Evolutionary conservation across 768 basidiomycete genomes (phyloP), one percentile per base, ranked within the genome.

Genomic region (Rhodocollybia butyracea): DNA sequence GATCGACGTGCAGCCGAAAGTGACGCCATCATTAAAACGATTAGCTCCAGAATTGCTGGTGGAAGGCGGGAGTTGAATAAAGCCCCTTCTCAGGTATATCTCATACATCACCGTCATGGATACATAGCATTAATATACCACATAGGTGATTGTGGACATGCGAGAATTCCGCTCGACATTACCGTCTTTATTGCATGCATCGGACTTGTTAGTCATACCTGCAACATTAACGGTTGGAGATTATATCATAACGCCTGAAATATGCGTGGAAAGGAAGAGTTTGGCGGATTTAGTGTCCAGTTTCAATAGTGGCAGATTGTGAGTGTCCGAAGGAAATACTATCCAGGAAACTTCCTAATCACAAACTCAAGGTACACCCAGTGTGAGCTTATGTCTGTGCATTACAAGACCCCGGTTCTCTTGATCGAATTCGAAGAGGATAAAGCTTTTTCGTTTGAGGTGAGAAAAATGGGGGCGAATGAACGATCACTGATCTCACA

Each of bases 381-480:
- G 65, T 98, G 96, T 73, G 96, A 98, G 70, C 68, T 92, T 21
- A 98, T 99, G 96, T 94, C 91, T 0, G 88, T 87, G 15, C 90
- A 98, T 67, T 98, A 99, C 74, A 97, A 94, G 70, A 85, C 89
- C 19, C 95, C 96, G 0, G 78, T 99, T 51, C 75, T 99, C 15
- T 76, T 98, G 10, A 97, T 98, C 62, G 95, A 99, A 66, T 98
- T 98, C 59, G 96, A 98, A 66, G 94, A 98, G 72, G 90, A 97
- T 68, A 98, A 96, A 63, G 86, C 92, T 0, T 97, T 98, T 68
- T 89, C 90, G 0, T 78, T 98, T 11, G 89, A 94, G 71, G 94
- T 91, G n/a, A n/a, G n/a, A n/a, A n/a, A n/a, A n/a, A n/a, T n/a
- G n/a, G n/a, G n/a, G n/a, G n/a, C n/a, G n/a, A n/a, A n/a, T n/a